These are phyloP conservation scores for Nicotiana benthamiana DNA, from an alignment of 257 asterid species.

Conservation along the genomic window DNA sequence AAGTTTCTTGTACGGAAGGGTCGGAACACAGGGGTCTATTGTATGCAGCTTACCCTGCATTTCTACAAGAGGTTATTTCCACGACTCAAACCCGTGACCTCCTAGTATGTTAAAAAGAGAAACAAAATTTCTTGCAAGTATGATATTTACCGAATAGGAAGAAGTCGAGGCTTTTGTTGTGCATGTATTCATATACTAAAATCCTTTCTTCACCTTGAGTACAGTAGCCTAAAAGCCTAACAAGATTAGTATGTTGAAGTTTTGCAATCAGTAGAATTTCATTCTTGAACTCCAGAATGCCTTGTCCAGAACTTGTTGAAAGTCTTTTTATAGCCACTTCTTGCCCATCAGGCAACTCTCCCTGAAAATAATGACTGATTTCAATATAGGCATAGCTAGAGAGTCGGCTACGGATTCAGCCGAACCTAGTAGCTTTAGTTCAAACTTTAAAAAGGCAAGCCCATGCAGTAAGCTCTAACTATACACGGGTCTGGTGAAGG, in stretches of 20 bases:
- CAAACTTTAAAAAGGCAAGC: no score
- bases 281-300: conserved; percentile 10
- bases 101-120: no score
- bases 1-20: no score
- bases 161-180: conserved; percentile 9
- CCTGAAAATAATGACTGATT: conserved; percentile 3
- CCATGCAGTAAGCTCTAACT: no score
- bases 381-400: background rate
- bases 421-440: no score
- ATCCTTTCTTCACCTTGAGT: conserved; percentile 3
- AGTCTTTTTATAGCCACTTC: conserved; percentile 11
- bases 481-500: no score
- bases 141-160: conserved; percentile 4
- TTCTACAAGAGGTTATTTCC: no score
- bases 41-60: no score
- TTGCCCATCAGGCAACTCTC: conserved; percentile 6
- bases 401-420: no score
- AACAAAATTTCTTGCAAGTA: background rate
- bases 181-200: conserved; percentile 5
- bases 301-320: conserved; percentile 3
- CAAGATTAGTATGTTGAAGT: conserved; percentile 12
- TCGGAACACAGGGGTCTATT: no score
- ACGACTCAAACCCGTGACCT: no score
- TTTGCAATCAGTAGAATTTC: conserved; percentile 10
- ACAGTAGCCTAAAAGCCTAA: conserved; percentile 12